Percentiles rank a stretch among this genome's conserved stretches.
phyloP scores from a whole-genome alignment of 257 asterid genomes.

The Ehretia macrophylla region DNA sequence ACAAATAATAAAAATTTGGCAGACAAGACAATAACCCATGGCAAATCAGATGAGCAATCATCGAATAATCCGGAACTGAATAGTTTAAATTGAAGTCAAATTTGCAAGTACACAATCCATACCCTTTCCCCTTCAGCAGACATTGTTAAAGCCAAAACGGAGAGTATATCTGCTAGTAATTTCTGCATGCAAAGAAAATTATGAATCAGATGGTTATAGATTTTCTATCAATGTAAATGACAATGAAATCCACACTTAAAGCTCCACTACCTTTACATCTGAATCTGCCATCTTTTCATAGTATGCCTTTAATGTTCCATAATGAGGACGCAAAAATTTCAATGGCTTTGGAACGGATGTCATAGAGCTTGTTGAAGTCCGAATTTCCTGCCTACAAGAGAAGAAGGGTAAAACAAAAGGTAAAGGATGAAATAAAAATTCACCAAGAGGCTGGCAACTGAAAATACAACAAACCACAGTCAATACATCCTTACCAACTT shows the following conservation, averaged over 20 bases:
- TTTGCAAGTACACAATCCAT: constrained; percentile 9
- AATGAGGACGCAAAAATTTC: constrained; percentile 93
- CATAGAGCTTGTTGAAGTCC: constrained; percentile 95
- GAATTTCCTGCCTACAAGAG: constrained; percentile 74
- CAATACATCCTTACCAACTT: background rate
- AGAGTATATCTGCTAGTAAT: constrained; percentile 87
- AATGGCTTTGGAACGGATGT: constrained; percentile 97
- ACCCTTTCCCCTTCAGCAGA: constrained; percentile 98
- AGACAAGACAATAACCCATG: no score
- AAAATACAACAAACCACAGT: background rate
- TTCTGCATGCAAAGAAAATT: constrained; percentile 35
- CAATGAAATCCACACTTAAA: constrained; percentile 7
- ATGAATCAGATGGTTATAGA: background rate
- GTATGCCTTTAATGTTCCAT: constrained; percentile 71
- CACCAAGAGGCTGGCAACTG: no score
- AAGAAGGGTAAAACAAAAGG: background rate
- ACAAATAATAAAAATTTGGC: no score
- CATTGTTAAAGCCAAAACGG: constrained; percentile 97
- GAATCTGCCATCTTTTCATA: constrained; percentile 67
- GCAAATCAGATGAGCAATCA: background rate
- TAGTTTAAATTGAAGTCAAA: background rate
- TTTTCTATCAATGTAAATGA: background rate
- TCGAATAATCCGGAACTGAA: background rate
- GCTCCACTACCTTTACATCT: constrained; percentile 60
- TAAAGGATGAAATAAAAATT: no score